Percentiles rank a stretch among this genome's conserved stretches.
These are phyloP conservation scores for Stentor coeruleus DNA, from an alignment of 73 alveolate species.

Conservation along the genomic window DNA sequence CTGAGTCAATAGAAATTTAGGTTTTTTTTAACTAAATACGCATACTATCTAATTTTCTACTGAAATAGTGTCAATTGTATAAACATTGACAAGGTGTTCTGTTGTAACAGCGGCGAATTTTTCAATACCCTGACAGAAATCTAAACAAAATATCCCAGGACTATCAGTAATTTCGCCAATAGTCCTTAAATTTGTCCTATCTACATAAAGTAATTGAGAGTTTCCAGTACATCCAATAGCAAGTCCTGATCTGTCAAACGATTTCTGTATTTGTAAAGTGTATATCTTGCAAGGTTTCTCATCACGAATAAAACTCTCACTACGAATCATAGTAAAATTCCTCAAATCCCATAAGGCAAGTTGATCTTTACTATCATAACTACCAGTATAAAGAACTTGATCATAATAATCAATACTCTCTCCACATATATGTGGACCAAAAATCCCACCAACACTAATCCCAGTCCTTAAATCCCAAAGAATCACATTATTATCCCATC, in stretches of 20 bases:
- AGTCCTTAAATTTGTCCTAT: neutral
- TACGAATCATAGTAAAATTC: no score
- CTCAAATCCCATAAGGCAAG: conserved; percentile 52
- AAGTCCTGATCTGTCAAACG: neutral
- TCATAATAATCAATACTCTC: conserved; percentile 40
- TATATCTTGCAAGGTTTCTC: neutral
- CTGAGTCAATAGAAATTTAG: no score
- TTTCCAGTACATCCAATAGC: neutral
- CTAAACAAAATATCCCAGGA: neutral
- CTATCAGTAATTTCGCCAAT: neutral
- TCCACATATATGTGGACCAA: conserved; percentile 42
- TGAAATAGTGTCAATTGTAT: no score
- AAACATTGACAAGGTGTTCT: neutral
- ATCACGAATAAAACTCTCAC: neutral
- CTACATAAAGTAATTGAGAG: neutral
- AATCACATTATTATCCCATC: conserved; percentile 15
- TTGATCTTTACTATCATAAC: conserved; percentile 82
- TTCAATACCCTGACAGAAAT: neutral
- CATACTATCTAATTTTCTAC: no score
- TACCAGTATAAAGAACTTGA: conserved; percentile 39
- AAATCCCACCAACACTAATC: conserved; percentile 77
- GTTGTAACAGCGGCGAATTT: neutral
- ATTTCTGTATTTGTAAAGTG: no score
- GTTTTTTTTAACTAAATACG: no score
- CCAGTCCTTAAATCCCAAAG: conserved; percentile 80